These are phyloP conservation scores for Sicyos baderoa DNA, from an alignment of 306 rosid species.

Conservation along the genomic window DNA sequence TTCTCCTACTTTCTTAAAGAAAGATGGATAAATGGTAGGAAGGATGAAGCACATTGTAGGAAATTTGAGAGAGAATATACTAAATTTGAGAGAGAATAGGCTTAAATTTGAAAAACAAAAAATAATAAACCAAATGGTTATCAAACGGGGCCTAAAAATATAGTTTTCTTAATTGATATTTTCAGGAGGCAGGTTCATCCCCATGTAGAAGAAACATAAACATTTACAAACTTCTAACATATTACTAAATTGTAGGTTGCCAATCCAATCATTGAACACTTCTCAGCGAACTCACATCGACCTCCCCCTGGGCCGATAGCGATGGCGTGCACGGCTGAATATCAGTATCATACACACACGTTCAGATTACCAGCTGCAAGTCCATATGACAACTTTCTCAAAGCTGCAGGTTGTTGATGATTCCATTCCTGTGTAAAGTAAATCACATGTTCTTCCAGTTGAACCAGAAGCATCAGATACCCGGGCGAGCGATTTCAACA, in stretches of 20 bases:
- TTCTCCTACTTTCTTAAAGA: too few relatives aligned
- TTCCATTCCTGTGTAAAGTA: constrained; percentile 7
- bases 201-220: not conserved
- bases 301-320: constrained; percentile 24
- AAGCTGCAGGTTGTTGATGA: constrained; percentile 96
- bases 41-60: too few relatives aligned
- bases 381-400: constrained; percentile 78
- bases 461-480: not conserved
- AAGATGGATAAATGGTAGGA: too few relatives aligned
- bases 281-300: constrained; percentile 23
- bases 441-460: not conserved
- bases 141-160: too few relatives aligned
- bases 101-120: too few relatives aligned
- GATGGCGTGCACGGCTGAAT: constrained; percentile 35
- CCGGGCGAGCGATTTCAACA: not conserved
- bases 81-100: too few relatives aligned
- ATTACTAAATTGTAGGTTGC: constrained; percentile 40
- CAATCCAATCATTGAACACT: constrained; percentile 28
- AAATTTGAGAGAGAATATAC: too few relatives aligned
- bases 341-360: constrained; percentile 35
- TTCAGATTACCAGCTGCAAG: constrained; percentile 77
- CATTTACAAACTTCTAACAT: not conserved
- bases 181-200: not conserved
- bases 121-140: too few relatives aligned
- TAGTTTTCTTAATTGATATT: not conserved